These are phyloP conservation scores for Glebionis coronaria DNA, from an alignment of 129 eudicot genomes.

Conservation along the genomic window DNA sequence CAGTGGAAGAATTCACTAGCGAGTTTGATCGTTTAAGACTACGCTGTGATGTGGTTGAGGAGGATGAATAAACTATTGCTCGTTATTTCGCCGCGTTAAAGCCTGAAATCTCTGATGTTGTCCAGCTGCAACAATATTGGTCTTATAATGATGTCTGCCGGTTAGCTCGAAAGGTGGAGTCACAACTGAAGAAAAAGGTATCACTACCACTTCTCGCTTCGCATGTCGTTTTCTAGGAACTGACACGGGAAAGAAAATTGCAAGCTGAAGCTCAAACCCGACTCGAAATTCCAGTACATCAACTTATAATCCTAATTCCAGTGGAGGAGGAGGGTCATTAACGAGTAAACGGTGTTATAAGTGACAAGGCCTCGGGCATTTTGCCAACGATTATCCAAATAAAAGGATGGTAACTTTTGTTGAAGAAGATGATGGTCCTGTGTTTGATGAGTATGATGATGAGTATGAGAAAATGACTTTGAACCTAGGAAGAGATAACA, in stretches of 20 bases:
- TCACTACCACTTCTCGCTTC: not conserved
- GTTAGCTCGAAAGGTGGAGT: no score
- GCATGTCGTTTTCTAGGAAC: not conserved
- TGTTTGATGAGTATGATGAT: no score
- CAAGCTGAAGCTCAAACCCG: not conserved
- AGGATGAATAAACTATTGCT: not conserved
- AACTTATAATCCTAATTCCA: not conserved
- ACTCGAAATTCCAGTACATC: not conserved
- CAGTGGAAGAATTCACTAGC: not conserved
- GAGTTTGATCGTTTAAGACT: not conserved
- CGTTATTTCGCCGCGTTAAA: not conserved
- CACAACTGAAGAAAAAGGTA: not conserved
- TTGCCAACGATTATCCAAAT: not conserved
- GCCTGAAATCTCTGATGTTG: no score
- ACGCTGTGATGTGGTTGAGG: not conserved
- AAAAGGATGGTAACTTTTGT: no score
- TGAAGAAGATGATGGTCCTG: no score
- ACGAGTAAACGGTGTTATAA: not conserved
- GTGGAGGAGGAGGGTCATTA: not conserved
- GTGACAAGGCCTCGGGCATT: slow-evolving; percentile 4
- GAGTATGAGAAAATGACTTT: no score
- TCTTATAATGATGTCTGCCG: not conserved
- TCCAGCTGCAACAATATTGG: no score
- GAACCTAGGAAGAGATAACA: no score
- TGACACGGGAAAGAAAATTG: not conserved